A percentile compares a stretch with the other conserved stretches of the same genome.
Evolutionary conservation across 768 basidiomycete genomes (phyloP).

Genomic region (Mycena vitilis): DNA sequence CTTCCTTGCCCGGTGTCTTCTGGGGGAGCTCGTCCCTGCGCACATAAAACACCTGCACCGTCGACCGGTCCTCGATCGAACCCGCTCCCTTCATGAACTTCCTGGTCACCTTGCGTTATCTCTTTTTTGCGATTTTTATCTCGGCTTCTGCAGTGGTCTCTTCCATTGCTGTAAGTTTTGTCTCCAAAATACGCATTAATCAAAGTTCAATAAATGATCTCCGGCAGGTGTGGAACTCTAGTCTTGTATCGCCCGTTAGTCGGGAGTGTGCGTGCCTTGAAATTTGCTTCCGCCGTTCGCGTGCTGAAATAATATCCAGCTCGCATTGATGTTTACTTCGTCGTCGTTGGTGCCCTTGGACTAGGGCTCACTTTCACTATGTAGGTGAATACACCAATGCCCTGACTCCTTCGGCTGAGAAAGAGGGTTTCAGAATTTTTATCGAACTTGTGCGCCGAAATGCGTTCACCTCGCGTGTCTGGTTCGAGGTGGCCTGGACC

Average conservation of each 20-base stretch:
- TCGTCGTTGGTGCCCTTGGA: constrained; percentile 69
- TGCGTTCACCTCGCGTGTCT: constrained; percentile 68
- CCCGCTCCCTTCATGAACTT: constrained; percentile 52
- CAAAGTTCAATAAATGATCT: no score
- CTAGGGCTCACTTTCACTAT: constrained; percentile 68
- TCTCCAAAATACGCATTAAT: no score
- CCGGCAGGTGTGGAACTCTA: constrained; percentile 68
- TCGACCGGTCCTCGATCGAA: constrained; percentile 45
- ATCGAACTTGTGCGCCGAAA: constrained; percentile 65
- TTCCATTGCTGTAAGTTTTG: constrained; percentile 38
- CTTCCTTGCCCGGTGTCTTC: constrained; percentile 16
- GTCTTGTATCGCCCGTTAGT: constrained; percentile 53
- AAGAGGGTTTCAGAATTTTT: constrained; percentile 55
- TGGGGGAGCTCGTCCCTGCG: constrained; percentile 31
- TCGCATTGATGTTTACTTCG: constrained; percentile 68
- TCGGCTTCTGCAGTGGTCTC: constrained; percentile 19
- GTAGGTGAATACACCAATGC: constrained; percentile 52
- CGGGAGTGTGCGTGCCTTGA: constrained; percentile 52
- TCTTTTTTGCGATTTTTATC: constrained; percentile 59
- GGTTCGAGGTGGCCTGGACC: constrained; percentile 79
- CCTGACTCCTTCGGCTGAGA: neutral
- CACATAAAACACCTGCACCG: constrained; percentile 35
- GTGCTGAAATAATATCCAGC: constrained; percentile 39
- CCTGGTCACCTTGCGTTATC: constrained; percentile 65
- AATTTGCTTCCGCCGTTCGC: constrained; percentile 4